Conservation (phyloP, 441 rosid species). For the Corymbia citriodora region DNA sequence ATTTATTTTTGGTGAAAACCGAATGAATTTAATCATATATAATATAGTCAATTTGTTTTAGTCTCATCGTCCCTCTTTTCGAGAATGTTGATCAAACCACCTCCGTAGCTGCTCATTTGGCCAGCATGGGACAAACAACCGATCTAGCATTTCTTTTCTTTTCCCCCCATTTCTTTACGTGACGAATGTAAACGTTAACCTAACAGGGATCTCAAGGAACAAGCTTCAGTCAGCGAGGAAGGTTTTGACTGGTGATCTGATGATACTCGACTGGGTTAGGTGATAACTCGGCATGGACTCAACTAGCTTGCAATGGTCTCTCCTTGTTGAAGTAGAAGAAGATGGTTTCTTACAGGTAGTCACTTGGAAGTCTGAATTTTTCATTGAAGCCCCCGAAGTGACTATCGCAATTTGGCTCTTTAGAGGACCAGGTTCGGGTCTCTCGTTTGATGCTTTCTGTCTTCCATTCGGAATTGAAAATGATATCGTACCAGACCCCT, state of each 20-base stretch:
- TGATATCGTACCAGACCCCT: background rate
- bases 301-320: background rate
- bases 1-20: background rate
- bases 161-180: background rate
- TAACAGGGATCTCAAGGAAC: background rate
- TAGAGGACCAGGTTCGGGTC: background rate
- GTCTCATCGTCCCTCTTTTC: background rate
- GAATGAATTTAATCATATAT: background rate
- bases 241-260: background rate
- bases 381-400: background rate
- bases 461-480: background rate
- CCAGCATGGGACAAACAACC: background rate
- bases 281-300: background rate
- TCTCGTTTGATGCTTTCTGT: background rate
- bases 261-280: background rate
- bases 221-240: background rate
- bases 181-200: background rate
- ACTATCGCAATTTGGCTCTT: background rate
- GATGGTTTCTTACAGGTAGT: background rate
- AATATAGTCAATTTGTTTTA: background rate
- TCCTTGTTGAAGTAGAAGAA: background rate
- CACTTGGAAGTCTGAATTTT: background rate
- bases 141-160: background rate
- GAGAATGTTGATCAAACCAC: background rate
- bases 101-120: background rate